These are phyloP conservation scores for Hamigera avellanea DNA, from an alignment of 495 filamentous ascomycete genomes.

Conservation along the genomic window DNA sequence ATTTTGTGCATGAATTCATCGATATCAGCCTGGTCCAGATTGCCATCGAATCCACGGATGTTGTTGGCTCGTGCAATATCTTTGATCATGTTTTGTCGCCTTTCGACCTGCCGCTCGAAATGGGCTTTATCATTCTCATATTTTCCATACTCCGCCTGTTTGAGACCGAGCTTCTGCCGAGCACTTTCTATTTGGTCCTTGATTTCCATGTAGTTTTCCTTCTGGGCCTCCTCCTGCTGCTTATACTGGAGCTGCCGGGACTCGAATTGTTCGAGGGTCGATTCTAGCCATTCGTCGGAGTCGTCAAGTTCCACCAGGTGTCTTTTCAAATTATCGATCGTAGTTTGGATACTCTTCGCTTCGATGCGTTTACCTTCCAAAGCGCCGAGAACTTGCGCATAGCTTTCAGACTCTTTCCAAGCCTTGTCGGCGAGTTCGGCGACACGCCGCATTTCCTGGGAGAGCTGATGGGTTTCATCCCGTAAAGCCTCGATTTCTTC, in stretches of 20 bases:
- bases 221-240: constrained; percentile 49
- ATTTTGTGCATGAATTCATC: constrained; percentile 68
- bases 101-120: constrained; percentile 65
- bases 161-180: constrained; percentile 49
- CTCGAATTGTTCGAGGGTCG: constrained; percentile 72
- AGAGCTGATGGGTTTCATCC: constrained; percentile 43
- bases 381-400: constrained; percentile 52
- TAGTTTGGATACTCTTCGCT: constrained; percentile 49
- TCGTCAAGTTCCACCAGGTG: constrained; percentile 67
- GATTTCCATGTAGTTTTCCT: constrained; percentile 49
- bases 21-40: constrained; percentile 63
- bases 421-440: constrained; percentile 44
- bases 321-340: constrained; percentile 53
- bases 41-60: constrained; percentile 71
- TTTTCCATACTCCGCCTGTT: constrained; percentile 74
- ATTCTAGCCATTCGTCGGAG: constrained; percentile 64
- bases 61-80: constrained; percentile 68
- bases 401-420: constrained; percentile 48
- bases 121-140: constrained; percentile 76
- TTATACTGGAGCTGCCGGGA: constrained; percentile 53
- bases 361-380: constrained; percentile 66
- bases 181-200: constrained; percentile 46
- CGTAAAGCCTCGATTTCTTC: constrained; percentile 63
- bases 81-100: constrained; percentile 60
- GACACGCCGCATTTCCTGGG: constrained; percentile 43